Evolutionary conservation across 2,329 filamentous ascomycete species (phyloP).

Genomic region (Colletotrichum chlorophyti): DNA sequence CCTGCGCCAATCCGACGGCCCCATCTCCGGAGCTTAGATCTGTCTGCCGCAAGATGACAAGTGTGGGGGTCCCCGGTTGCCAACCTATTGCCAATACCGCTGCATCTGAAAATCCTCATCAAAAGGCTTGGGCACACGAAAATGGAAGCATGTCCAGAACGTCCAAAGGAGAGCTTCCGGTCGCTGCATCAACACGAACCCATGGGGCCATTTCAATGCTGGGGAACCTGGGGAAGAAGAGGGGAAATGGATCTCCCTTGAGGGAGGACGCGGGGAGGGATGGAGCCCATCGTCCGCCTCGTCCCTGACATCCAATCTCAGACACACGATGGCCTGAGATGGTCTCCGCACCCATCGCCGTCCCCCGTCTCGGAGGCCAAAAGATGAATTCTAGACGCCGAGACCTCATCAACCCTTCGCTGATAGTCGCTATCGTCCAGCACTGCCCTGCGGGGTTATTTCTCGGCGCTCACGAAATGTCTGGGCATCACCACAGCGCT

Average conservation of each 20-base stretch:
- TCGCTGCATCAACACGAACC: conserved; percentile 1
- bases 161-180: not conserved
- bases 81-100: conserved; percentile 12
- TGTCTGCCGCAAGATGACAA: conserved; percentile 28
- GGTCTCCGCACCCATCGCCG: not conserved
- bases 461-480: conserved; percentile 18
- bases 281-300: not conserved
- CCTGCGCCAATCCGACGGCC: conserved; percentile 24
- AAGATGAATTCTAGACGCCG: conserved; percentile 19
- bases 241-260: conserved; percentile 14
- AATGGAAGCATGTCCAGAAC: conserved; percentile 4
- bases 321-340: not conserved
- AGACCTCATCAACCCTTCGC: conserved; percentile 12
- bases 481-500: conserved; percentile 12
- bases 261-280: conserved; percentile 10
- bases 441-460: conserved; percentile 25
- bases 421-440: conserved; percentile 14
- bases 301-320: not conserved
- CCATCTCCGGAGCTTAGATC: conserved; percentile 26
- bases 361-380: conserved; percentile 21
- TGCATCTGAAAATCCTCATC: too few relatives aligned
- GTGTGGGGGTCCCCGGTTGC: conserved; percentile 20
- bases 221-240: conserved; percentile 9
- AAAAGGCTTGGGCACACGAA: not conserved
- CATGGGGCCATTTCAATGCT: conserved; percentile 5